Evolutionary conservation across 1,284 basidiomycete genomes (phyloP).

Genomic region (Irpex lacteus): DNA sequence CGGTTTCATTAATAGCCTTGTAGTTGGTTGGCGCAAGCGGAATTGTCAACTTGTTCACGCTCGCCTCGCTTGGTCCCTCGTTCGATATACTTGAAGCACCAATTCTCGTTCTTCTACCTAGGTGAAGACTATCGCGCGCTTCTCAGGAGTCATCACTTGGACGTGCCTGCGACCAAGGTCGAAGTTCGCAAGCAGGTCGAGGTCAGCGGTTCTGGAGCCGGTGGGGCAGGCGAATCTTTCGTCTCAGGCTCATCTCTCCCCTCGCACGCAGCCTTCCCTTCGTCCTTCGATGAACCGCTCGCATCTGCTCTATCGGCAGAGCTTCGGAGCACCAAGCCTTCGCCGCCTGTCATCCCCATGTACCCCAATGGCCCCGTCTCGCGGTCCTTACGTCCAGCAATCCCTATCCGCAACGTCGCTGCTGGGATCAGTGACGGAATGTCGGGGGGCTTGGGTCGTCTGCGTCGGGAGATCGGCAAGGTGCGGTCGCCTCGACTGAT

Average conservation of each 20-base stretch:
- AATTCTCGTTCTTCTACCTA: conserved; percentile 75
- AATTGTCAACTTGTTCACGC: conserved; percentile 70
- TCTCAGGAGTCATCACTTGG: conserved; percentile 64
- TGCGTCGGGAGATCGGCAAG: conserved; percentile 52
- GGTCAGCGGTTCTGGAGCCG: conserved; percentile 46
- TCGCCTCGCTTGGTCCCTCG: conserved; percentile 61
- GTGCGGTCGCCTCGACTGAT: conserved; percentile 37
- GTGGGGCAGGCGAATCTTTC: conserved; percentile 44
- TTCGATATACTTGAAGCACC: conserved; percentile 77
- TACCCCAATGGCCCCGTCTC: conserved; percentile 62
- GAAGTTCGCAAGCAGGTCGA: conserved; percentile 73
- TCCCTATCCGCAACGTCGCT: conserved; percentile 54
- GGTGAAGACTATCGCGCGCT: conserved; percentile 80
- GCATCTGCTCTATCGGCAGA: conserved; percentile 68
- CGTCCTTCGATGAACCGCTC: conserved; percentile 74
- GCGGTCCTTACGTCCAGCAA: conserved; percentile 40
- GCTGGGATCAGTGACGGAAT: conserved; percentile 54
- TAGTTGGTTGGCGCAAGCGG: conserved; percentile 73
- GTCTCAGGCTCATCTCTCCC: conserved; percentile 45
- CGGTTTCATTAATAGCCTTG: conserved; percentile 1
- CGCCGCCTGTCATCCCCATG: conserved; percentile 64
- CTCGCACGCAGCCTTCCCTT: conserved; percentile 35
- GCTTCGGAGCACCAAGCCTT: conserved; percentile 50
- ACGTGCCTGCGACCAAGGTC: conserved; percentile 58
- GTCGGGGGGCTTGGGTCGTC: conserved; percentile 50